Base-by-base conservation (phyloP, 176 grass and related monocot species). In the Elymus sibiricus region DNA sequence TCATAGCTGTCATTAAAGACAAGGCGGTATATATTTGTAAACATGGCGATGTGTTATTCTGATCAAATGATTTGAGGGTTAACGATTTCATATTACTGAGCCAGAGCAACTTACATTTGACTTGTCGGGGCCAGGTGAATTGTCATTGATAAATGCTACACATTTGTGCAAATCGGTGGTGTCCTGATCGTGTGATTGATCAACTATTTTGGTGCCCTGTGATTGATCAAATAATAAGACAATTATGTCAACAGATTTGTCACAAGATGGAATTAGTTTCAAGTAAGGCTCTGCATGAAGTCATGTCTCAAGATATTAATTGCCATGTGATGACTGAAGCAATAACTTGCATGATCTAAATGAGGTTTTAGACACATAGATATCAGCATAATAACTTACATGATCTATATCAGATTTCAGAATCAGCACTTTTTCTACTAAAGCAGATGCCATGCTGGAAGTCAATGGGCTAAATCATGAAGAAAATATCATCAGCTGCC, bases 121-220 rank as follows among this genome's bases (percentile, higher is more conserved):
- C 51, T 85, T 95, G 38, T 91, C 85, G 3, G 76, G 11, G 64
- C 79, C 21, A n/a, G 66, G 77, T 16, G 32, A 60, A 21, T 74
- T 56, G 29, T 84, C 78, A 11, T 72, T 86, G 64, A 93, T 76
- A 83, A 84, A 92, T 78, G 92, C 44, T 79, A 98, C 8, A 37
- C 95, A 98, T 85, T 98, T 98, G 82, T 98, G 91, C 22, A 98
- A 86, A 83, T 98, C 95, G 19, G 91, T 98, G 26, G 95, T 98
- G 64, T 98, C 93, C 83, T 98, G 95, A 80, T 98, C 91, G 79
- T 95, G 65, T 27, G 93, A 95, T 81, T 91, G 89, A 82, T 98
- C 91, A 44, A 90, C 86, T 87, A 98, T 79, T 65, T 74, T 61
- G 32, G 88, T 86, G n/a, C 87, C 91, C 95, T 98, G 85, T 6